A percentile compares a stretch with the other conserved stretches of the same genome.
Conservation (phyloP, 2,329 filamentous ascomycete species). For the Fusarium veterinarium region DNA sequence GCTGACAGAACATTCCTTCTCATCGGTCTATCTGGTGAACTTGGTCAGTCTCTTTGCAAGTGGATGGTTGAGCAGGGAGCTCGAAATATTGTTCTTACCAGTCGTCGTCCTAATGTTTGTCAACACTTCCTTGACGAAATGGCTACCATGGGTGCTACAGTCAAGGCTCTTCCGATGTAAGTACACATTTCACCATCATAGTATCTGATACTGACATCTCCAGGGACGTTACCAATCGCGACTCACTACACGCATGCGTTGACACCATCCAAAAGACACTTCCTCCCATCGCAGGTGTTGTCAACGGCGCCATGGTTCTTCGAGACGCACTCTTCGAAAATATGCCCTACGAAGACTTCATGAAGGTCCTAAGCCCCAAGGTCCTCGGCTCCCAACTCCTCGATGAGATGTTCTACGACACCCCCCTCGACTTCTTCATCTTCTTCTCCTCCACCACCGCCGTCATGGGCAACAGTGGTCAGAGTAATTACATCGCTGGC, state of each 20-base stretch:
- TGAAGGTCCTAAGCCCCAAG: neutral
- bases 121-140: neutral
- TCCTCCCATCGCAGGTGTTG: neutral
- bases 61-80: neutral
- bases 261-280: neutral
- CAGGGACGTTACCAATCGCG: neutral
- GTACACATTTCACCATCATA: neutral
- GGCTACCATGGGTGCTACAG: neutral
- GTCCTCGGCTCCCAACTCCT: neutral
- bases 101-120: neutral
- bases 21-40: neutral
- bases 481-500: neutral
- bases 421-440: neutral
- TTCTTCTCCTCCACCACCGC: neutral
- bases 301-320: neutral
- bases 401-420: neutral
- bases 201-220: neutral
- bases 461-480: neutral
- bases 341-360: rapidly evolving
- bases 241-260: rapidly evolving
- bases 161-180: neutral
- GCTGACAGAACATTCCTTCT: neutral
- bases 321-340: rapidly evolving
- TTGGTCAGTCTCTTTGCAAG: neutral
- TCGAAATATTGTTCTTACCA: neutral